Percentiles rank a stretch among this genome's conserved stretches.
These are phyloP conservation scores for Spergularia azorica DNA, from an alignment of 179 eudicot genomes.

Conservation along the genomic window DNA sequence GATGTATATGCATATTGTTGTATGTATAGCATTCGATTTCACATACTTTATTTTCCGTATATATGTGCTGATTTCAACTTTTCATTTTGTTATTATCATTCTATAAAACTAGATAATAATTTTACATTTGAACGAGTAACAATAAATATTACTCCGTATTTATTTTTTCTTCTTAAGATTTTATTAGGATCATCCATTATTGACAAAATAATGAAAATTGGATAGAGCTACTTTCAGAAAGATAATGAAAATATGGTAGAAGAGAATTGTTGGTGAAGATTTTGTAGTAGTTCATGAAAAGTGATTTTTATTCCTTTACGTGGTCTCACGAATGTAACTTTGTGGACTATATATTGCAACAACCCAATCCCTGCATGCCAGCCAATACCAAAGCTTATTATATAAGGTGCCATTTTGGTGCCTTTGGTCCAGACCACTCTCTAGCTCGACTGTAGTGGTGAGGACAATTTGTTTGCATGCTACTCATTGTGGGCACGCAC, in stretches of 20 bases:
- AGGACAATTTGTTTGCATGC: conserved; percentile 8
- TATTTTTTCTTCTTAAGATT: no score
- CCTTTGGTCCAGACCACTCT: conserved; percentile 25
- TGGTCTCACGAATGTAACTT: conserved; percentile 8
- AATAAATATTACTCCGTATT: no score
- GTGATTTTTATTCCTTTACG: background rate
- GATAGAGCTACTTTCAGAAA: no score
- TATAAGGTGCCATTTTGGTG: background rate
- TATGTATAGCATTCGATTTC: no score
- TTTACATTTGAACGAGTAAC: no score
- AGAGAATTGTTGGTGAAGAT: background rate
- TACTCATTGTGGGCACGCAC: background rate
- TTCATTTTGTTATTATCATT: no score
- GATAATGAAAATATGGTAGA: background rate
- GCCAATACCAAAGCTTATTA: background rate
- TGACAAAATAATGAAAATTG: no score
- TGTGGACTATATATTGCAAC: background rate
- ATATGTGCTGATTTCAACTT: no score
- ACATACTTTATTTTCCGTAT: no score
- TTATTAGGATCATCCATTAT: no score
- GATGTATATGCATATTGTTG: no score
- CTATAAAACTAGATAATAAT: no score
- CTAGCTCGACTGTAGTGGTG: conserved; percentile 13
- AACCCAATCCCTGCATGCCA: background rate
- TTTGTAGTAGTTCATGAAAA: background rate